Base-by-base conservation (phyloP, 176 grass and related monocot genomes). In the Avena eriantha region DNA sequence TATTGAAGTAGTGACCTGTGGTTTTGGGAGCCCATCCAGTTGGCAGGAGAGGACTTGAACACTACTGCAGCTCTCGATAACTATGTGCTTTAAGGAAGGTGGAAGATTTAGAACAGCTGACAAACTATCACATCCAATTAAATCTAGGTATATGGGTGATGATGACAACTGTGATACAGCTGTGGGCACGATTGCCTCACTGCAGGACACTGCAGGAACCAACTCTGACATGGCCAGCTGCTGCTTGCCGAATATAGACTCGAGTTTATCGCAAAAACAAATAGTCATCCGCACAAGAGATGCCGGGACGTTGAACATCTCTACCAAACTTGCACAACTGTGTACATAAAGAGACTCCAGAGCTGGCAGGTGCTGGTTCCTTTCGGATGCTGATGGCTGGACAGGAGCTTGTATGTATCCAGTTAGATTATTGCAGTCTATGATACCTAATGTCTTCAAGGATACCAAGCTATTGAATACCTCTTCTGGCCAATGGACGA, bases 241-340 rank as follows among this genome's bases (percentile, higher is more conserved):
- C 53, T 78, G 21, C 76, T 58, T 31, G 31, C 19, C 2, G 2
- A 58, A 22, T 41, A 65, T 41, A 2, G 18, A 78, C 76, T 58
- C 43, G 33, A 66, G 23, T 3, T 19, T 18, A 19, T 0, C 5
- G n/a, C 78, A 64, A 0, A 0, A 0, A 0, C 0, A 0, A 29
- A 80, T 47, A 3, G 0, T 0, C n/a, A 80, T 26, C 0, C 4
- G 0, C 59, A 50, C 50, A 43, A 80, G 79, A 66, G 58, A 66
- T 31, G 79, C 2, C 0, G 79, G 16, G 23, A 31, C 0, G 16
- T 34, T 21, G 45, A 35, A 68, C 4, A 81, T 10, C 61, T 81
- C 80, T n/a, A 39, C 64, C 47, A 82, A 53, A 69, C 19, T 54
- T 23, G 0, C 1, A 22, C 80, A 82, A 0, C 1, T 0, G 0